Evolutionary conservation across 768 basidiomycete genomes (phyloP), one percentile per base, ranked within the genome.

Genomic region (Auricularia sp.): DNA sequence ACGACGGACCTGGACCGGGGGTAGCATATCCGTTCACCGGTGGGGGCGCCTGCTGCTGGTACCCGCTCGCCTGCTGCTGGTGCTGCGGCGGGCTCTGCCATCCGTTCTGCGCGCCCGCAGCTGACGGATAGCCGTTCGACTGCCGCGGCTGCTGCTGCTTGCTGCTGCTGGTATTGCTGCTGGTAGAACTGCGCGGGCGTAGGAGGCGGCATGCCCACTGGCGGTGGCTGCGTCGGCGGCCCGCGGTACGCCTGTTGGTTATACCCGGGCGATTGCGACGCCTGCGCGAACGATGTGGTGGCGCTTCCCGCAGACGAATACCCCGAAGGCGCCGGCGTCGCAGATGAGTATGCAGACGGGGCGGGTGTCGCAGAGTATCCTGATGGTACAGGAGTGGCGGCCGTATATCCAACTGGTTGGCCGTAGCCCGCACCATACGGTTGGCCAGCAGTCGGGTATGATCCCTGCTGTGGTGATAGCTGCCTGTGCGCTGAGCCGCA

Each of bases 151-250:
- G 68, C 44, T 61, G 36, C 51, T 68, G 68, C 14, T 59, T 72
- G 72, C 33, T 59, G 61, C 53, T 66, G 70, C 63, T 69, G 67
- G 58, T 77, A 77, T 14, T 74, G 74, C 61, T 75, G 76, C 3
- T 75, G 74, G 1, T 72, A 69, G 63, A 77, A 80, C 59, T 77
- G 80, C 67, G 77, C 70, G 16, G 72, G 70, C n/a, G 77, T 59
- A 21, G 56, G 56, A 21, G 56, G 56, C 29, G 56, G 56, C 16
- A 59, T n/a, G 56, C 56, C 56, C 23, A 59, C 29, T 8, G 56
- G 56, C 56, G 56, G 56, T 8, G 56, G 56, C 10, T 29, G 29
- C 23, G 29, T 34, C 23, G 67, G 63, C 14, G 53, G 65, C n/a
- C 35, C 56, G 33, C 39, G 66, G 51, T 64, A 43, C 36, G 60